A percentile compares a stretch with the other conserved stretches of the same genome.
Evolutionary conservation across 1,284 basidiomycete genomes (phyloP).

Genomic region (Heterobasidion occidentale): DNA sequence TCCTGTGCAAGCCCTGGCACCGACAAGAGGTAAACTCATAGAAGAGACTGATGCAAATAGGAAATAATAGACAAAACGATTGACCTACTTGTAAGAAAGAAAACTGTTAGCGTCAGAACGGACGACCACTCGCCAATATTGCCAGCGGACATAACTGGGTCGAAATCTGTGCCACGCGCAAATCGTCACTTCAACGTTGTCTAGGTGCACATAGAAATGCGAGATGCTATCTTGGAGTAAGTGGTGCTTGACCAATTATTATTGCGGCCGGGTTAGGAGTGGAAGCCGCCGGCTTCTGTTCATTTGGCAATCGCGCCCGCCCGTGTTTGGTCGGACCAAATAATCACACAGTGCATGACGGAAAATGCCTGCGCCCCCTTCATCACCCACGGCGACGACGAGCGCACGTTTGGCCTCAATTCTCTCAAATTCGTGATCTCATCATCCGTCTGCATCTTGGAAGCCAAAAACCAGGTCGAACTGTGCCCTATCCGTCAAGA

Average conservation of each 20-base stretch:
- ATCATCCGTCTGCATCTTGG: not conserved
- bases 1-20: too few relatives aligned
- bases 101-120: slow-evolving; percentile 64
- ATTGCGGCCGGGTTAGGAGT: too few relatives aligned
- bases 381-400: slow-evolving; percentile 5
- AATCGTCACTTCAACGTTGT: too few relatives aligned
- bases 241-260: too few relatives aligned
- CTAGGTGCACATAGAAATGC: too few relatives aligned
- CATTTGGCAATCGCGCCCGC: not conserved
- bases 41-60: not conserved
- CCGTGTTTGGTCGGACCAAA: slow-evolving; percentile 13
- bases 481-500: slow-evolving; percentile 13
- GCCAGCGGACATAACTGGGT: too few relatives aligned
- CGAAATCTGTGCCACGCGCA: too few relatives aligned
- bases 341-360: slow-evolving; percentile 6
- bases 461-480: slow-evolving; percentile 6
- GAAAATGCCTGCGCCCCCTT: slow-evolving; percentile 11
- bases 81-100: slow-evolving; percentile 64
- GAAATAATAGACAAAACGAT: not conserved
- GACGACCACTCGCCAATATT: slow-evolving; percentile 27
- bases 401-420: not conserved
- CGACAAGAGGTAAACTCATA: too few relatives aligned
- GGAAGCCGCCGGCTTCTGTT: too few relatives aligned
- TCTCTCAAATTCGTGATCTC: not conserved
- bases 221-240: too few relatives aligned